These are phyloP conservation scores for Colletotrichum liaoningense DNA, from an alignment of 2,329 filamentous ascomycete genomes.

Conservation along the genomic window DNA sequence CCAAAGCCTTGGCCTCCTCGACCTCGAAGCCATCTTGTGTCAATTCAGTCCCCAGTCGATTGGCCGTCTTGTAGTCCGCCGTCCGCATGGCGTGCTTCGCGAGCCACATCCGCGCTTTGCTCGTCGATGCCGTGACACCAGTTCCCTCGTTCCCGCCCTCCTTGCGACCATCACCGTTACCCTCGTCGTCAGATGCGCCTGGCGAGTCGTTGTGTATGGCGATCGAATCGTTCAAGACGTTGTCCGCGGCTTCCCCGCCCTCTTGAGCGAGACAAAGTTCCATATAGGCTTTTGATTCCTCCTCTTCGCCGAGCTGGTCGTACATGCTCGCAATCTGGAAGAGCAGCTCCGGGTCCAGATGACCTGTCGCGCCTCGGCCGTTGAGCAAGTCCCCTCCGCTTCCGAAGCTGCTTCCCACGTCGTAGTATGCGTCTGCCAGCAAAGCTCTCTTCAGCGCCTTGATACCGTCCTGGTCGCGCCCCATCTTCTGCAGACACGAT, in stretches of 20 bases:
- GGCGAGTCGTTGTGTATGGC: constrained; percentile 68
- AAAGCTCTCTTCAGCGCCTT: constrained; percentile 94
- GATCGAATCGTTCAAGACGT: constrained; percentile 60
- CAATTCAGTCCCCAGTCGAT: constrained; percentile 86
- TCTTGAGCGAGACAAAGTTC: constrained; percentile 95
- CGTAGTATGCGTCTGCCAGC: constrained; percentile 88
- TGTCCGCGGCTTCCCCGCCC: constrained; percentile 65
- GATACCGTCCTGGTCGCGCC: constrained; percentile 88
- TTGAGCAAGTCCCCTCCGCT: constrained; percentile 58
- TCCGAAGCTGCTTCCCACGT: constrained; percentile 68
- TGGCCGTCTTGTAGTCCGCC: constrained; percentile 80
- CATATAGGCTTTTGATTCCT: constrained; percentile 93
- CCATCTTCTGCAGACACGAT: constrained; percentile 90
- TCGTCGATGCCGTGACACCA: constrained; percentile 91
- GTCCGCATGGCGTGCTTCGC: constrained; percentile 82
- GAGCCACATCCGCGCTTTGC: constrained; percentile 93
- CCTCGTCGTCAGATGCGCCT: constrained; percentile 47
- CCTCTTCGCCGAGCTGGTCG: constrained; percentile 80
- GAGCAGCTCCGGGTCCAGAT: constrained; percentile 91
- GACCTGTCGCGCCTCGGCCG: constrained; percentile 60
- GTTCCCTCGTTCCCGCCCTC: constrained; percentile 65
- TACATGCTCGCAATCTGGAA: constrained; percentile 92
- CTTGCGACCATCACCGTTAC: constrained; percentile 42
- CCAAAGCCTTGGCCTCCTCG: constrained; percentile 94
- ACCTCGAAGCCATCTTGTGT: constrained; percentile 97